Conservation (phyloP, 176 grass and related monocot species). For the Elaeis guineensis region DNA sequence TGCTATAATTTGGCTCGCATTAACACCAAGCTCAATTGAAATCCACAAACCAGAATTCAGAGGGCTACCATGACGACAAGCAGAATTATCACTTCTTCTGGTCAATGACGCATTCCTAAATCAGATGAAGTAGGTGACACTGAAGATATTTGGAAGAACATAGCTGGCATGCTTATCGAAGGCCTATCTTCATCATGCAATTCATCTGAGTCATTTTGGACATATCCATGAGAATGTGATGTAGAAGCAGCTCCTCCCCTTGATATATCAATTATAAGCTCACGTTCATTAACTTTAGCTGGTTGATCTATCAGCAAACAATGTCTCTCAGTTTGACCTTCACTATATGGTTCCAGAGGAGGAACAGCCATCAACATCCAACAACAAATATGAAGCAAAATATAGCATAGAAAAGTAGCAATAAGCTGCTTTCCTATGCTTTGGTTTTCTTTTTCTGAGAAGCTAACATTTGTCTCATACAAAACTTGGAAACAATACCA, state of each 20-base stretch:
- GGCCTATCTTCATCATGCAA: slow-evolving; percentile 34
- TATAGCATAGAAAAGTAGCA: background rate
- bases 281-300: slow-evolving; percentile 26
- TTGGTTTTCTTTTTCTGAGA: too few species aligned
- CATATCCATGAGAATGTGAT: slow-evolving; percentile 22
- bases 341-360: slow-evolving; percentile 16
- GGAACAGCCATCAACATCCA: slow-evolving; percentile 15
- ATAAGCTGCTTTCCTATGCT: too few species aligned
- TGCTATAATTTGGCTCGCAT: slow-evolving; percentile 86
- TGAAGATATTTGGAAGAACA: slow-evolving; percentile 43
- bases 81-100: slow-evolving; percentile 53
- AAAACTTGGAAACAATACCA: too few species aligned
- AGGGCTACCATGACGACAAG: slow-evolving; percentile 55
- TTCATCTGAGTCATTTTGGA: slow-evolving; percentile 32
- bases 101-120: slow-evolving; percentile 32
- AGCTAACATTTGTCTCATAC: too few species aligned
- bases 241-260: slow-evolving; percentile 38
- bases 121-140: slow-evolving; percentile 29
- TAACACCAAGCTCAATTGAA: slow-evolving; percentile 86
- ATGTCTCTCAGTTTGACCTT: slow-evolving; percentile 22
- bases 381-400: background rate
- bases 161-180: slow-evolving; percentile 38
- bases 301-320: slow-evolving; percentile 37
- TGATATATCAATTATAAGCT: slow-evolving; percentile 66
- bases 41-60: slow-evolving; percentile 98